phyloP scores from a whole-genome alignment of 1,284 basidiomycete genomes.

The Rhodotorula sp. region DNA sequence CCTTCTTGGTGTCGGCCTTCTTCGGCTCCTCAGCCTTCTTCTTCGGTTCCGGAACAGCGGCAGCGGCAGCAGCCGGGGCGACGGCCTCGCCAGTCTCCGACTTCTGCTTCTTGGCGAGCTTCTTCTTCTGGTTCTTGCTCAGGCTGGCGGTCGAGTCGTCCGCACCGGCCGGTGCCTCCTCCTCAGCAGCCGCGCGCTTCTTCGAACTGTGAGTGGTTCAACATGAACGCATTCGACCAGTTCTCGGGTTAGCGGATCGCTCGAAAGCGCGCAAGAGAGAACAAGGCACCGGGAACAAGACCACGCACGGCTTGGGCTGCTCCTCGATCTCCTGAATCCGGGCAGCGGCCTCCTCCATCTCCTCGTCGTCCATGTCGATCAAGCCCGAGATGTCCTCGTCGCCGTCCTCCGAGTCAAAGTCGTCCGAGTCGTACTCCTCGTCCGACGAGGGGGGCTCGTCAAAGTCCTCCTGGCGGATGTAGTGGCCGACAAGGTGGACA shows the following conservation, averaged over 20 bases:
- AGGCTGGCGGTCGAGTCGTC: conserved; percentile 35
- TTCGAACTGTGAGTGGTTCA: conserved; percentile 24
- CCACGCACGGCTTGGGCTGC: conserved; percentile 45
- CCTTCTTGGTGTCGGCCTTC: conserved; percentile 34
- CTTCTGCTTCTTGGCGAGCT: conserved; percentile 70
- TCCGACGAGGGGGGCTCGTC: conserved; percentile 53
- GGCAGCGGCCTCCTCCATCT: conserved; percentile 47
- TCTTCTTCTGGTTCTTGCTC: conserved; percentile 62
- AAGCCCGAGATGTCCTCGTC: conserved; percentile 23
- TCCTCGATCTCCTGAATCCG: conserved; percentile 61
- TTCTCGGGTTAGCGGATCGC: not conserved
- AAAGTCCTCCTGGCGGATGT: conserved; percentile 56
- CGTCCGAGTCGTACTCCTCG: conserved; percentile 55
- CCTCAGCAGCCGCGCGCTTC: conserved; percentile 34
- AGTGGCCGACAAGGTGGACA: conserved; percentile 85
- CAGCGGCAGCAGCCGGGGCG: conserved; percentile 56
- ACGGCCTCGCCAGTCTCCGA: conserved; percentile 57
- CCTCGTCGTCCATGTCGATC: conserved; percentile 35
- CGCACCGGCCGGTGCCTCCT: conserved; percentile 28
- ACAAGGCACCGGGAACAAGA: not conserved
- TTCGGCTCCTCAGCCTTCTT: conserved; percentile 44
- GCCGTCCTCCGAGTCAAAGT: conserved; percentile 48
- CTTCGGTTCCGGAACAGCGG: conserved; percentile 43
- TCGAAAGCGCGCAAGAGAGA: not conserved
- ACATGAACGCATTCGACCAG: not conserved